Percentiles rank a stretch among this genome's conserved stretches.
These are phyloP conservation scores for Hamamelis virginiana DNA, from an alignment of 164 flowering plant genomes.

Conservation along the genomic window DNA sequence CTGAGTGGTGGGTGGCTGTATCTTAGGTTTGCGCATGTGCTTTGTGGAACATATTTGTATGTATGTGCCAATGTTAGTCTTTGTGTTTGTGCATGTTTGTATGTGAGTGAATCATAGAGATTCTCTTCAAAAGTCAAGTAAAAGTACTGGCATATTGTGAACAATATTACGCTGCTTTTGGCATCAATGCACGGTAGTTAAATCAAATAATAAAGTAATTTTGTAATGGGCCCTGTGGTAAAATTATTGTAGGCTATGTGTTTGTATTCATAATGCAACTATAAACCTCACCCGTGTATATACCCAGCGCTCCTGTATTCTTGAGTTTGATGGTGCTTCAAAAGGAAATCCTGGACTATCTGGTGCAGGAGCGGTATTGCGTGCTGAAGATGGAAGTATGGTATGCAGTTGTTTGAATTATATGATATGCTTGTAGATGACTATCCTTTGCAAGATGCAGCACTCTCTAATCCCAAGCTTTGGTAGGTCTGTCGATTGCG, in stretches of 20 bases:
- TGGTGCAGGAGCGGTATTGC: conserved; percentile 90
- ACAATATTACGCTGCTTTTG: too few relatives aligned
- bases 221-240: neutral
- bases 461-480: conserved; percentile 11
- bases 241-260: neutral
- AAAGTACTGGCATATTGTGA: too few relatives aligned
- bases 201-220: too few relatives aligned
- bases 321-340: conserved; percentile 97
- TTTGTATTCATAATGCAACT: neutral
- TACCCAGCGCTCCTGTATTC: conserved; percentile 51
- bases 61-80: too few relatives aligned
- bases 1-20: too few relatives aligned
- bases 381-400: conserved; percentile 67
- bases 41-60: too few relatives aligned
- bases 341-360: conserved; percentile 96
- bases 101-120: too few relatives aligned
- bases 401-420: conserved; percentile 28
- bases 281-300: conserved; percentile 6
- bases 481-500: conserved; percentile 65
- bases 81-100: too few relatives aligned
- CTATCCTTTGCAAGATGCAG: neutral
- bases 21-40: too few relatives aligned
- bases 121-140: too few relatives aligned
- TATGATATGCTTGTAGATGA: neutral
- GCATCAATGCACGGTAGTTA: too few relatives aligned